Conservation (phyloP, 768 basidiomycete species). For the Naganishia vishniacii region DNA sequence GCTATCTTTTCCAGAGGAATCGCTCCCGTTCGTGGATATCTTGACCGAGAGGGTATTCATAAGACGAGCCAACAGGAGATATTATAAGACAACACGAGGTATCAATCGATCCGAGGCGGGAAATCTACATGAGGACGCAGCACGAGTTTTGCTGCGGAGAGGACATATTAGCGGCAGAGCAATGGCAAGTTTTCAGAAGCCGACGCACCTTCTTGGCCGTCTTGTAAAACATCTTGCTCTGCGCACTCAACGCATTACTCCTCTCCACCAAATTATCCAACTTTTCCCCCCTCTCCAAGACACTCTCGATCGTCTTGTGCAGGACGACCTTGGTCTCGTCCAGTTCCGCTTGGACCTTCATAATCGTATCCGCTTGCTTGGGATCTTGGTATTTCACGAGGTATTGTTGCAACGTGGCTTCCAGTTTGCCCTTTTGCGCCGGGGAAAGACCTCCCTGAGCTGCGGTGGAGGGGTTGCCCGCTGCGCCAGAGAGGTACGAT, state of each 20-base stretch:
- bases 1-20: too few relatives aligned
- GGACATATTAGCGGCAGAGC: conserved; percentile 26
- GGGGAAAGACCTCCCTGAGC: conserved; percentile 64
- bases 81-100: neutral
- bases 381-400: conserved; percentile 94
- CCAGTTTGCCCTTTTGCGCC: conserved; percentile 53
- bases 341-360: conserved; percentile 94
- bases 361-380: conserved; percentile 91
- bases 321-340: conserved; percentile 99
- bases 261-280: conserved; percentile 91
- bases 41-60: neutral
- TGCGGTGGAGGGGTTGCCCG: conserved; percentile 45
- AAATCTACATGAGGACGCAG: conserved; percentile 60
- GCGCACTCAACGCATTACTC: conserved; percentile 76
- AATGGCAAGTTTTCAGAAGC: conserved; percentile 3
- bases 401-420: conserved; percentile 56
- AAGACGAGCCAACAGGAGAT: neutral
- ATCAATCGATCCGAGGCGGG: neutral
- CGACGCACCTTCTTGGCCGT: conserved; percentile 88
- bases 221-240: conserved; percentile 99
- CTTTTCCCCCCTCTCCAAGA: conserved; percentile 92
- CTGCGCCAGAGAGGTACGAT: conserved; percentile 32
- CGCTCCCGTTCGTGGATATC: too few relatives aligned
- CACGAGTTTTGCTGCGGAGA: conserved; percentile 90
- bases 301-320: conserved; percentile 98